phyloP scores from a whole-genome alignment of 257 asterid genomes.

The Primulina tabacum region DNA sequence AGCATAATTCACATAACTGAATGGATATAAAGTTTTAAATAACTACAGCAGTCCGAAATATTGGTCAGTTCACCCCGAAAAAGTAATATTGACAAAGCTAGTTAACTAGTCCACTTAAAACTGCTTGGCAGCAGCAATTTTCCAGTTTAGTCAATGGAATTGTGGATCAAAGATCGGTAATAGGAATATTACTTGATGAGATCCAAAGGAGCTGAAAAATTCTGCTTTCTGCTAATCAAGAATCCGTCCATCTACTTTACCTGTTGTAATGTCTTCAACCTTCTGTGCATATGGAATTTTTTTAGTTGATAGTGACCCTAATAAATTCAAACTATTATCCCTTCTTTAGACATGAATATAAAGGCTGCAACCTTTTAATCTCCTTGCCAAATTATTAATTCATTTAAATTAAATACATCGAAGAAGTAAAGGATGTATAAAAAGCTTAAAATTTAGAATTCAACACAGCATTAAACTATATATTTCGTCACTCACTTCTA shows the following conservation, averaged over 20 bases:
- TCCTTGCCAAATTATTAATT: neutral
- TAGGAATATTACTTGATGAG: neutral
- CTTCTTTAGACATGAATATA: neutral
- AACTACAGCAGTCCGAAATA: neutral
- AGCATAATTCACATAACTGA: neutral
- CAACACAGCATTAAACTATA: neutral
- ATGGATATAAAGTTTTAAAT: neutral
- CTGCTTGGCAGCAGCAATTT: neutral
- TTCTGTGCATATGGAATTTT: neutral
- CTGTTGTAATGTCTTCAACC: neutral
- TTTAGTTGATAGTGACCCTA: neutral
- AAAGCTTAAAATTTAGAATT: neutral
- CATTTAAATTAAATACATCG: neutral
- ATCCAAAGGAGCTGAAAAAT: neutral
- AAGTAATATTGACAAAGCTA: no score
- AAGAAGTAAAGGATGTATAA: neutral
- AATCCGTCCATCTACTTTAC: neutral
- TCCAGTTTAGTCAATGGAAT: conserved; percentile 5
- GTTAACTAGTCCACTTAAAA: no score
- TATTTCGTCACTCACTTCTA: neutral
- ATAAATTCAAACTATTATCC: neutral
- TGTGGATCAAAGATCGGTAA: neutral
- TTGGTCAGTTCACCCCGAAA: no score
- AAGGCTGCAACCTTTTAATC: neutral
- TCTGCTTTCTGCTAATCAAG: neutral